Evolutionary conservation across 495 filamentous ascomycete genomes (phyloP), one percentile per base, ranked within the genome.

Genomic region (Aspergillus wentii): DNA sequence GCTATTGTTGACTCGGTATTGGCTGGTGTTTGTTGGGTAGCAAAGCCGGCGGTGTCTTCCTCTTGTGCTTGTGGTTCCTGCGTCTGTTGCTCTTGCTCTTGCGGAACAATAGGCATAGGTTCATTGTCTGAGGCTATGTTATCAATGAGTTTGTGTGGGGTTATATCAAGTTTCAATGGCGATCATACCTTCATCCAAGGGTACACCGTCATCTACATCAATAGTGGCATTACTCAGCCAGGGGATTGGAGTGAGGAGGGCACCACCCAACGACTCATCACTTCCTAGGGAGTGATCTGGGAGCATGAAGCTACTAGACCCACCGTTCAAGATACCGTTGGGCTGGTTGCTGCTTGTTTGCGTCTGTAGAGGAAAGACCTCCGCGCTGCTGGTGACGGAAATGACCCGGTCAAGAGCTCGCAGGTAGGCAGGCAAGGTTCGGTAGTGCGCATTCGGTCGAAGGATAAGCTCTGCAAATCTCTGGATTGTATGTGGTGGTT

Each of bases 401-500:
- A 96, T 79, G 11, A 95, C 86, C 35, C 94, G 84, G 53, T 96
- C 88, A 9, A 97, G 73, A 5, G 92, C 94, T 41, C 88, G 83
- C 40, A 98, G 80, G 56, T 89, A 98, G 16, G 87, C 77, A 4
- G 84, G 76, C 4, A 96, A 72, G 20, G 79, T 82, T 20, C 72
- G 72, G 63, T 98, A 96, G 59, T 95, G 87, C 28, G 73, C 66
- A 26, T 65, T 82, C 5, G 92, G 92, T 13, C 59, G 57, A 9
- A 92, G 71, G 26, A 96, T 70, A n/a, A 98, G 84, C 70, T 98
- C 92, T 14, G 92, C 78, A 21, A 98, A 75, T 29, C 92, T 85
- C 62, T 98, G 92, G 35, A 95, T 73, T 0, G 92, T 97, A 55
- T 97, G 88, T 0, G 92, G 92, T 1, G 92, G 92, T 42, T 86